Percentiles rank a stretch among this genome's conserved stretches.
phyloP scores from a whole-genome alignment of 805 yeast genomes.

The Cyberlindnera lachancei region DNA sequence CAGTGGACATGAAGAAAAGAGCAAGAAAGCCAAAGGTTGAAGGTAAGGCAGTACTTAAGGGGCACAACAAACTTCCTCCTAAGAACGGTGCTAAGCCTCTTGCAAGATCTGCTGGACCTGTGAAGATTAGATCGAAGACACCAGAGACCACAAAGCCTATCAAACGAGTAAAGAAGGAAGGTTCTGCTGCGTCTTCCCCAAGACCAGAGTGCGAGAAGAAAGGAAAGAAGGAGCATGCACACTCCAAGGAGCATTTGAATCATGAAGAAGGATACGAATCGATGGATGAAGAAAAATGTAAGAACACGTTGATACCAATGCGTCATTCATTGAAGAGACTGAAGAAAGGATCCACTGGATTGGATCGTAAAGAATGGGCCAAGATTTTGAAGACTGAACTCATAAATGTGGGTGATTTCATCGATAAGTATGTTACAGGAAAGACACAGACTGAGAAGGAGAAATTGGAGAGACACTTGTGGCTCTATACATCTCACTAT shows the following conservation, averaged over 20 bases:
- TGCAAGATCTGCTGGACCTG: slow-evolving; percentile 5
- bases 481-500: slow-evolving; percentile 77
- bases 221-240: background rate
- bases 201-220: slow-evolving; percentile 7
- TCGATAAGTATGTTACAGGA: slow-evolving; percentile 33
- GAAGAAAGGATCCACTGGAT: slow-evolving; percentile 64
- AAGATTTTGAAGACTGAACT: slow-evolving; percentile 59
- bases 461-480: slow-evolving; percentile 53
- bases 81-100: slow-evolving; percentile 3
- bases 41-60: slow-evolving; percentile 3
- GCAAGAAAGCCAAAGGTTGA: slow-evolving; percentile 22
- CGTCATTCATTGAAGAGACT: slow-evolving; percentile 57
- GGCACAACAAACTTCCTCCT: background rate
- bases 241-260: slow-evolving; percentile 1
- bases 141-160: slow-evolving; percentile 18
- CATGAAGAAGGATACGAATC: slow-evolving; percentile 55
- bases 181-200: slow-evolving; percentile 1
- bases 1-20: slow-evolving; percentile 19
- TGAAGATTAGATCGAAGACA: slow-evolving; percentile 11
- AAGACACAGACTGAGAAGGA: slow-evolving; percentile 25
- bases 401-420: slow-evolving; percentile 66
- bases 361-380: slow-evolving; percentile 75
- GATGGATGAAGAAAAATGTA: slow-evolving; percentile 71
- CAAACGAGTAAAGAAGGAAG: slow-evolving; percentile 13
- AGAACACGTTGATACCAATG: slow-evolving; percentile 54